Evolutionary conservation across 1,284 basidiomycete species (phyloP).

Genomic region (Heterobasidion annosum): DNA sequence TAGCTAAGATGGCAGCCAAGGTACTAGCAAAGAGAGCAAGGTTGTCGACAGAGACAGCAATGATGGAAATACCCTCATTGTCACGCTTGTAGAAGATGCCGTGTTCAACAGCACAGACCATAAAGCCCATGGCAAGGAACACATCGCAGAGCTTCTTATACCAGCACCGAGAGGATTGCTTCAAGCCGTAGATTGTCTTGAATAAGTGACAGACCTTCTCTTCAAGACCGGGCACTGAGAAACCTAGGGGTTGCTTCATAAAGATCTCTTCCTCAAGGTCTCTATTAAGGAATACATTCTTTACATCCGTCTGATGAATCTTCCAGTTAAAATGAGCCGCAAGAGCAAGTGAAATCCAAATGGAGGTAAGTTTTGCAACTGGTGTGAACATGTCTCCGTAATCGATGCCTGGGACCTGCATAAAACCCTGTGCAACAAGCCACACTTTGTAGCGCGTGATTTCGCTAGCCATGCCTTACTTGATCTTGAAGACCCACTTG

Average conservation of each 20-base stretch:
- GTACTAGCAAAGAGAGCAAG: constrained; percentile 12
- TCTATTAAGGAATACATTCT: constrained; percentile 28
- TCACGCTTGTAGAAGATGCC: constrained; percentile 11
- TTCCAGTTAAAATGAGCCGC: constrained; percentile 22
- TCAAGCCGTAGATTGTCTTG: constrained; percentile 17
- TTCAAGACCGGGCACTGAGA: not conserved
- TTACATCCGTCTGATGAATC: constrained; percentile 31
- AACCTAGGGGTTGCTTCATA: constrained; percentile 23
- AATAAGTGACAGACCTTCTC: constrained; percentile 11
- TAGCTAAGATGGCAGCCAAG: not conserved
- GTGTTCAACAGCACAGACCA: constrained; percentile 9
- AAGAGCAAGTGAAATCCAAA: constrained; percentile 24
- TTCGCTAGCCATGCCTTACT: constrained; percentile 19
- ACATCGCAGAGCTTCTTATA: constrained; percentile 13
- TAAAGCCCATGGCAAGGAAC: constrained; percentile 11
- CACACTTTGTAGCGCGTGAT: constrained; percentile 24
- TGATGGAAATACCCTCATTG: not conserved
- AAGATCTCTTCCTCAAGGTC: constrained; percentile 21
- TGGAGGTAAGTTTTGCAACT: constrained; percentile 22
- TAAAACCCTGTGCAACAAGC: constrained; percentile 32
- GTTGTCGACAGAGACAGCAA: constrained; percentile 24
- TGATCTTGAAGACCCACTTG: constrained; percentile 24
- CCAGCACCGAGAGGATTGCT: constrained; percentile 15
- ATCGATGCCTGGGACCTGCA: constrained; percentile 28
- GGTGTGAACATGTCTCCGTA: constrained; percentile 33